Evolutionary conservation across 108 stramenopile species (phyloP), one percentile per base, ranked within the genome.

Genomic region (Pinguiococcus pyrenoidosus): DNA sequence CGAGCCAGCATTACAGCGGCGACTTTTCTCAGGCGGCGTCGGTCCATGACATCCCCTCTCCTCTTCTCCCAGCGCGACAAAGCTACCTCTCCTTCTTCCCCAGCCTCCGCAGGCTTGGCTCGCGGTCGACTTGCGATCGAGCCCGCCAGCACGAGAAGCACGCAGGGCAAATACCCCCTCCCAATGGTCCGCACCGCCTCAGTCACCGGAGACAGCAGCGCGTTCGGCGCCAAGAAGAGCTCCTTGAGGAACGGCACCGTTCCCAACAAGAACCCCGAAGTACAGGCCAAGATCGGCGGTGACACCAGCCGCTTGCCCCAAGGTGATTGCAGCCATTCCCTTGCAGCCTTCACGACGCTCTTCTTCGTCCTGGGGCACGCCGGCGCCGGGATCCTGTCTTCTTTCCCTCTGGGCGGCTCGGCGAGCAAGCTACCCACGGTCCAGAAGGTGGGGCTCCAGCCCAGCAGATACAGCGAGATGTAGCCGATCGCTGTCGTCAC

Each of bases 361-460:
- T n/a, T n/a, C n/a, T n/a, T n/a, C n/a, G n/a, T n/a, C n/a, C n/a
- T n/a, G n/a, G n/a, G n/a, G n/a, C n/a, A n/a, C n/a, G n/a, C n/a
- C n/a, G n/a, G n/a, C n/a, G n/a, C n/a, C n/a, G n/a, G n/a, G n/a
- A n/a, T n/a, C n/a, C n/a, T n/a, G n/a, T n/a, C n/a, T n/a, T n/a
- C n/a, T n/a, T n/a, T n/a, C n/a, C n/a, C n/a, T n/a, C n/a, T n/a
- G n/a, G n/a, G n/a, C n/a, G n/a, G n/a, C n/a, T 2, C 30, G 24
- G 21, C 8, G 5, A 32, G 0, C 16, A 25, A 16, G 0, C 38
- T 8, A 1, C 60, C 60, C 0, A 47, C 43, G 10, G 52, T 68
- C 67, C 67, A 68, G 38, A 68, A 68, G 49, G 64, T 49, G 7
- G 67, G 67, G 10, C 56, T 59, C 67, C 67, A 68, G 13, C 62